Base-by-base conservation (phyloP, 2,329 filamentous ascomycete species). In the Xylaria sp. region DNA sequence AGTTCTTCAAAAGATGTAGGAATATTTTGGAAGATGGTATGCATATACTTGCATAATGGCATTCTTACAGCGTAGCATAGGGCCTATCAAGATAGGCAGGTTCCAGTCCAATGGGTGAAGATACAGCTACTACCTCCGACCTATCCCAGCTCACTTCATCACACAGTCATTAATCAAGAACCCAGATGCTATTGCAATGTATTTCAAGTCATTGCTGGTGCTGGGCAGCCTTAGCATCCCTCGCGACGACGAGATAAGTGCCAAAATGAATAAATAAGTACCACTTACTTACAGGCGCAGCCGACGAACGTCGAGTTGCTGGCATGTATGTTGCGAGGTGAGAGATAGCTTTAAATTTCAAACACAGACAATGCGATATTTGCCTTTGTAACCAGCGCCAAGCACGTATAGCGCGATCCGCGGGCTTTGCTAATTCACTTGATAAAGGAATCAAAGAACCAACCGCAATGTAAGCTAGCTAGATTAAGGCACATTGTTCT, bases 311-410 rank as follows among this genome's bases (percentile, higher is more conserved):
- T 39, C 34, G 36, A 30, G 25, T 67, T 30, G 34, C 34, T n/a
- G 41, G 32, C 20, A 60, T 58, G 59, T 66, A 70, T 36, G 62
- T 70, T 45, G 64, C 67, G 45, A 65, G 53, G 53, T 67, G 60
- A 65, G 50, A 28, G 59, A 66, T 36, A 53, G 41, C 25, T 57
- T 66, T 48, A 28, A 13, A 25, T 13, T n/a, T 46, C 28, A 46
- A 45, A 61, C 4, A 25, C 53, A 18, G 32, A 71, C 25, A 13
- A 18, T 30, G 28, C 48, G 12, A 36, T 66, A 8, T 25, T 23
- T 10, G 52, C 43, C 9, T 53, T 62, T 50, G 58, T 50, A 20
- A 48, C 30, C 46, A 34, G 12, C 15, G 43, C 61, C 32, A 66
- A 45, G 45, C 55, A 65, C 50, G 25, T 66, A 13, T 68, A 64